These are phyloP conservation scores for Saccharomycopsis javanensis DNA, from an alignment of 805 yeast species.

Conservation along the genomic window DNA sequence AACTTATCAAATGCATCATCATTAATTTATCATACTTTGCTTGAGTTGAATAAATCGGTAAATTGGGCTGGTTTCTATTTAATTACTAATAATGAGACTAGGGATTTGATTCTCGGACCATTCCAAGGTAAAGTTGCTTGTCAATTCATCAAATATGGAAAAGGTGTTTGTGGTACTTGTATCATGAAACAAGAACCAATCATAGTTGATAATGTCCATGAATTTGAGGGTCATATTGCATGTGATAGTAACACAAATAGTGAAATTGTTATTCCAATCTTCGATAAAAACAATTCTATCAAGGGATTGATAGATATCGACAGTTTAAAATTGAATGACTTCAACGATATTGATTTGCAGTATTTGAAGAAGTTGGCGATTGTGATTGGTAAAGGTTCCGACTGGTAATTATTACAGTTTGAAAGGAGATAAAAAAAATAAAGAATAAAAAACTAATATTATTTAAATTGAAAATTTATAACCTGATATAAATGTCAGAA, in stretches of 20 bases:
- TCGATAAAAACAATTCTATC: conserved; percentile 33
- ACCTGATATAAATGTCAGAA: too few species aligned
- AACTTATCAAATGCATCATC: conserved; percentile 83
- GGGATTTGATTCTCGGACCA: conserved; percentile 71
- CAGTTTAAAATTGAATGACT: conserved; percentile 55
- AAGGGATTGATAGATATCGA: conserved; percentile 85
- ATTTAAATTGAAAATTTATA: neutral
- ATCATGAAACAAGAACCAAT: conserved; percentile 40
- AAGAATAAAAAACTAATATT: too few species aligned
- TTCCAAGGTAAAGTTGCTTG: conserved; percentile 97
- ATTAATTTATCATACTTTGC: conserved; percentile 57
- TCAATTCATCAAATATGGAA: conserved; percentile 66
- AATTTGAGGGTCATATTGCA: conserved; percentile 89
- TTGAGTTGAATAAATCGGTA: conserved; percentile 32
- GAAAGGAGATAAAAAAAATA: too few species aligned
- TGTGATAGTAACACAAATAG: conserved; percentile 93
- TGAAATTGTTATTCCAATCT: conserved; percentile 86
- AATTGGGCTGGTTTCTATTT: conserved; percentile 96
- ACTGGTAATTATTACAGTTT: too few species aligned
- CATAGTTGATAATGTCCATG: conserved; percentile 64
- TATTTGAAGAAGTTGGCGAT: conserved; percentile 52
- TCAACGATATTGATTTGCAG: conserved; percentile 50
- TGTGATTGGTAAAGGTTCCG: conserved; percentile 43
- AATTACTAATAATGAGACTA: conserved; percentile 26
- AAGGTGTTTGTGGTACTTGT: conserved; percentile 90